Evolutionary conservation across 169 alveolate species (phyloP), one percentile per base, ranked within the genome.

Genomic region (Eimeria necatrix): DNA sequence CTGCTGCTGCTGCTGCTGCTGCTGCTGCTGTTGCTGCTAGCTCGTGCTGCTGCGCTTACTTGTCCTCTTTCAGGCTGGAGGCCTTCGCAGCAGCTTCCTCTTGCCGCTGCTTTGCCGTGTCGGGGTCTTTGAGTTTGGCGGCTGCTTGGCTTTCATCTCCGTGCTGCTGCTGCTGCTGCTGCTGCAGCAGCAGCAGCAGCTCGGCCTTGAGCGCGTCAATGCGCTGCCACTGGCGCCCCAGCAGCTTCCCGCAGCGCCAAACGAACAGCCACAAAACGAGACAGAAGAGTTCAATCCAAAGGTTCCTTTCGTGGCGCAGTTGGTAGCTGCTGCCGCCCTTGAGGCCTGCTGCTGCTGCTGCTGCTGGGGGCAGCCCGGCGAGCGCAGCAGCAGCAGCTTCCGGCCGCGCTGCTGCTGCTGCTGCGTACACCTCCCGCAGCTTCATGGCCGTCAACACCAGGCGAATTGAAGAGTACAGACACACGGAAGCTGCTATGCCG

Each of bases 341-440:
- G 10, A 48, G 16, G 14, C 68, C 88, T 46, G 68, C 88, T 46
- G 60, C 68, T 5, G 68, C 64, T 49, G 59, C 64, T 18, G 41
- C 26, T 8, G 26, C 48, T 4, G 22, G 68, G 5, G 88, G n/a
- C 26, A 10, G 14, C 14, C 48, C 88, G 18, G 88, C 68, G 22
- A 60, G 68, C 48, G 88, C 88, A 46, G 68, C 60, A 20, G 20
- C 20, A 1, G 70, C 70, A 16, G 20, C 12, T 59, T 74, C 59
- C 86, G 41, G 68, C 60, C 14, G 88, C 88, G 88, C 88, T 12
- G 88, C 88, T 48, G 87, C 64, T 49, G 87, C 87, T 12, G 88
- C 88, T 12, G 68, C 88, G n/a, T 78, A 78, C 64, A 78, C 88
- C 68, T 78, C 88, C 12, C 88, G 88, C 64, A 78, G 64, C 64